These are phyloP conservation scores for Vanilla planifolia DNA, from an alignment of 106 monocot genomes.

Conservation along the genomic window DNA sequence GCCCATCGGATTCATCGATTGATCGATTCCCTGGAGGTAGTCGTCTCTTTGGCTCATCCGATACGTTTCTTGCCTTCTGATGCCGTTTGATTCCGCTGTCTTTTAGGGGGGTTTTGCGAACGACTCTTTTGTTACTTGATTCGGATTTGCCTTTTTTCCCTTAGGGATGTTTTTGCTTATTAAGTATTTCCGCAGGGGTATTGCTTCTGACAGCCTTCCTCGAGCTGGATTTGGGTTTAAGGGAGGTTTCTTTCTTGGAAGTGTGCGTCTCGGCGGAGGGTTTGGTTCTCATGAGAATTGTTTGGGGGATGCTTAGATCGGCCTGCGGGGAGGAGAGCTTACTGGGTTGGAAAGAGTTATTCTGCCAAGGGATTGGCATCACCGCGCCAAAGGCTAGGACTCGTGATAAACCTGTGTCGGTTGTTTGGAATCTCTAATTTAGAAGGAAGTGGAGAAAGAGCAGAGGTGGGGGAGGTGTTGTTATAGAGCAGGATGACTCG, in stretches of 20 bases:
- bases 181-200: neutral
- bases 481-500: slow-evolving; percentile 53
- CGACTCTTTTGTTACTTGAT: neutral
- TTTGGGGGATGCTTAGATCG: slow-evolving; percentile 23
- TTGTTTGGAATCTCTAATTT: slow-evolving; percentile 23
- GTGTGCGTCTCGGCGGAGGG: neutral
- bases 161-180: neutral
- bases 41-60: neutral
- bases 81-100: neutral
- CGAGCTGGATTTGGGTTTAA: slow-evolving; percentile 4
- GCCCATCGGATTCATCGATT: slow-evolving; percentile 2
- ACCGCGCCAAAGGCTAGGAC: slow-evolving; percentile 39
- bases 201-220: neutral
- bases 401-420: slow-evolving; percentile 48
- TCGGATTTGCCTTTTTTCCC: neutral
- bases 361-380: slow-evolving; percentile 25
- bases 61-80: neutral
- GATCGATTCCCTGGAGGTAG: neutral
- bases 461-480: slow-evolving; percentile 1
- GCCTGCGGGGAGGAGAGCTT: slow-evolving; percentile 20
- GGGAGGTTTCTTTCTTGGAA: slow-evolving; percentile 5
- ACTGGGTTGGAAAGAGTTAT: slow-evolving; percentile 24
- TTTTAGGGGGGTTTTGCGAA: neutral
- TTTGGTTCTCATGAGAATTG: slow-evolving; percentile 28
- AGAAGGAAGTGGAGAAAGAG: neutral